A percentile compares a stretch with the other conserved stretches of the same genome.
Conservation (phyloP, 2,329 filamentous ascomycete species). For the Colletotrichum tofieldiae region DNA sequence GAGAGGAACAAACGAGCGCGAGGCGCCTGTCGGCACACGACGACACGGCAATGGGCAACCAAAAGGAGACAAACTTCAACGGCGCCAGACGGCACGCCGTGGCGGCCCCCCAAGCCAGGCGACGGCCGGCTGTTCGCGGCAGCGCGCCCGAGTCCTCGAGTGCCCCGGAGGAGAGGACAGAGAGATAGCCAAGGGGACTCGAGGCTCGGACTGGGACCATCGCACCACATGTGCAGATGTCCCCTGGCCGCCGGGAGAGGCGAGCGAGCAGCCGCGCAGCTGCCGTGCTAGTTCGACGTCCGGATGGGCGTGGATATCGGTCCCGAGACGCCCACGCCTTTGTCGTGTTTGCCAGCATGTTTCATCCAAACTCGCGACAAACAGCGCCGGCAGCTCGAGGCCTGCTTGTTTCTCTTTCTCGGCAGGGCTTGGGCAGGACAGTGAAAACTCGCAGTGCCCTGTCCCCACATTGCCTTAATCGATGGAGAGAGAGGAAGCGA, state of each 20-base stretch:
- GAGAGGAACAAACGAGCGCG: background rate
- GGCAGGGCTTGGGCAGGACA: too few relatives aligned
- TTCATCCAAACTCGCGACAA: constrained; percentile 2
- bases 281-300: too few relatives aligned
- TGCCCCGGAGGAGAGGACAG: too few relatives aligned
- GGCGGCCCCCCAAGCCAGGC: background rate
- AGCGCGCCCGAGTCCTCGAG: background rate
- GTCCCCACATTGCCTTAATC: constrained; percentile 29
- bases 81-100: constrained; percentile 2
- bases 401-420: background rate
- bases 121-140: constrained; percentile 1
- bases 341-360: background rate
- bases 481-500: background rate
- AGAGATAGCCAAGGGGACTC: background rate
- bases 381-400: background rate
- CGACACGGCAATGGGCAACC: background rate
- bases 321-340: background rate
- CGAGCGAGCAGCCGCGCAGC: background rate
- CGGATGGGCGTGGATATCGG: background rate
- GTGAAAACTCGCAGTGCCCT: too few relatives aligned
- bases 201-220: background rate
- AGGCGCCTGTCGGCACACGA: background rate
- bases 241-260: background rate
- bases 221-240: constrained; percentile 6
- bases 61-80: constrained; percentile 9